phyloP scores from a whole-genome alignment of 2,329 filamentous ascomycete species.

The Botryotinia globosa region DNA sequence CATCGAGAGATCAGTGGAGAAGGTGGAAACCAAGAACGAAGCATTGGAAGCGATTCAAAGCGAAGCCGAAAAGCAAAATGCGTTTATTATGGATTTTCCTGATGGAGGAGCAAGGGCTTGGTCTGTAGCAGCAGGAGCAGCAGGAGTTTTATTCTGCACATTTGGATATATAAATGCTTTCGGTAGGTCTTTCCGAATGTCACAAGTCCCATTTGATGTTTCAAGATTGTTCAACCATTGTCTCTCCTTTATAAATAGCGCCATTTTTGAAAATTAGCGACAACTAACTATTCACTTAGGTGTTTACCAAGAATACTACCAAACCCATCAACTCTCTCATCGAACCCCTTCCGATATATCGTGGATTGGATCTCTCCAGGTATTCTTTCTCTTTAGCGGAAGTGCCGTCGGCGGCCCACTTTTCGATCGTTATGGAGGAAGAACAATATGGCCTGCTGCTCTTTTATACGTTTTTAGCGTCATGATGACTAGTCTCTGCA shows the following conservation, averaged over 20 bases:
- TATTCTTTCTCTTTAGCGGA: conserved; percentile 17
- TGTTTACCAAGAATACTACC: conserved; percentile 56
- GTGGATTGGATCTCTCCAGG: conserved; percentile 15
- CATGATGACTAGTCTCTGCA: conserved; percentile 42
- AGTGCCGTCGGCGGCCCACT: conserved; percentile 15
- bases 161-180: conserved; percentile 47
- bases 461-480: conserved; percentile 29
- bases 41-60: background rate
- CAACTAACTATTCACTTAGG: conserved; percentile 33
- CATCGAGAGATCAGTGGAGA: background rate
- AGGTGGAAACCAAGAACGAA: background rate
- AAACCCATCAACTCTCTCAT: conserved; percentile 45
- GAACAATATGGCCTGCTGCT: conserved; percentile 41
- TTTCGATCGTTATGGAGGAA: conserved; percentile 46
- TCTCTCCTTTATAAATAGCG: background rate
- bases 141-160: conserved; percentile 45
- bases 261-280: background rate
- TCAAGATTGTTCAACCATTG: background rate
- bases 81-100: conserved; percentile 37
- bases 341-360: conserved; percentile 35
- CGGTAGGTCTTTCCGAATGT: conserved; percentile 27
- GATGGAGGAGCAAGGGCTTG: conserved; percentile 54
- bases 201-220: background rate
- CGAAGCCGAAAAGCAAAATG: background rate
- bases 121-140: conserved; percentile 50